A percentile compares a stretch with the other conserved stretches of the same genome.
Evolutionary conservation across 208 protist species (phyloP).

Genomic region (Tritrichomonas foetus): DNA sequence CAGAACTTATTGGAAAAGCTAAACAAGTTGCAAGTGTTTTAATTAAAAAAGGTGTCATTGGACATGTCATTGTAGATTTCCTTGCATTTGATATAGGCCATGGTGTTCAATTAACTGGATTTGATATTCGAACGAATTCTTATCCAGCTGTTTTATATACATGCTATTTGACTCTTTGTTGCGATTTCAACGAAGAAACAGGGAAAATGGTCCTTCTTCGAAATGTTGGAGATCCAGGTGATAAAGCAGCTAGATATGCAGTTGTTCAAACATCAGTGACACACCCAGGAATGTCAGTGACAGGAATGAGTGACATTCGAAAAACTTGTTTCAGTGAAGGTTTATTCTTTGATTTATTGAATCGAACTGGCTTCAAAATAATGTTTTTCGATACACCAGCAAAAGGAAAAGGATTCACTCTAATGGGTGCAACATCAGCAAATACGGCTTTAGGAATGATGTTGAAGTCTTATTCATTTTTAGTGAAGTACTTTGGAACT

Average conservation of each 20-base stretch:
- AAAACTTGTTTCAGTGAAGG: not conserved
- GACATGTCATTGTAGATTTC: constrained; percentile 16
- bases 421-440: not conserved
- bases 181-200: not conserved
- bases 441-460: not conserved
- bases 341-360: not conserved
- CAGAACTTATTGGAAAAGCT: not conserved
- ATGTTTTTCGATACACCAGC: not conserved
- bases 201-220: not conserved
- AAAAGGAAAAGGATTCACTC: not conserved
- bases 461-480: not conserved
- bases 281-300: not conserved
- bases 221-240: not conserved
- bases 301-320: not conserved
- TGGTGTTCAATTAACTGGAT: not conserved
- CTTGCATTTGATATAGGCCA: not conserved
- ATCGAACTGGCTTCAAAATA: not conserved
- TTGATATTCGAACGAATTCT: not conserved
- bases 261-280: not conserved
- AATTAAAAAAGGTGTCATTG: not conserved
- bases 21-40: not conserved
- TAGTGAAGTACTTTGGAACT: not conserved
- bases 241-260: not conserved
- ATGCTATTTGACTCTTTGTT: not conserved
- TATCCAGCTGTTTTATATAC: not conserved